These are phyloP conservation scores for Corinectria fuckeliana DNA, from an alignment of 2,329 filamentous ascomycete species.

Conservation along the genomic window DNA sequence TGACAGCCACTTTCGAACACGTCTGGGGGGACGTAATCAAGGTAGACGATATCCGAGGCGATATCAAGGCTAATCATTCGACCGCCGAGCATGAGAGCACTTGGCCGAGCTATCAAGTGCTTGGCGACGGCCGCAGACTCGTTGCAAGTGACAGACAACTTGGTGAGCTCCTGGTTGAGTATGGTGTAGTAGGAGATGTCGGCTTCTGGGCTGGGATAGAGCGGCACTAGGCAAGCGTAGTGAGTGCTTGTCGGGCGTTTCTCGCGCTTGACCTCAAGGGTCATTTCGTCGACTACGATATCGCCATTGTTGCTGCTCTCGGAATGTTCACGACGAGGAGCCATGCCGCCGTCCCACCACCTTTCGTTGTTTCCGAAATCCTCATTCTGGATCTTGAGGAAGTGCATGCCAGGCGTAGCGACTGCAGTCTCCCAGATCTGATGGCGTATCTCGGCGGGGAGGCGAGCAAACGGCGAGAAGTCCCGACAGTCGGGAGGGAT, in stretches of 20 bases:
- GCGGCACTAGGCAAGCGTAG: constrained; percentile 32
- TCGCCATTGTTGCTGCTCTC: constrained; percentile 21
- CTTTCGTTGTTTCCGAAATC: constrained; percentile 23
- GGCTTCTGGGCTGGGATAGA: constrained; percentile 38
- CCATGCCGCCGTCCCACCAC: constrained; percentile 31
- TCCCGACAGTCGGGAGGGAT: constrained; percentile 41
- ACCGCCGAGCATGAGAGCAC: constrained; percentile 37
- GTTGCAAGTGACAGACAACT: constrained; percentile 36
- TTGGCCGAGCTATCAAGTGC: constrained; percentile 27
- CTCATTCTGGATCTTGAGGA: constrained; percentile 39
- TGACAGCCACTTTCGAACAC: constrained; percentile 37
- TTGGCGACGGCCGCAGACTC: constrained; percentile 36
- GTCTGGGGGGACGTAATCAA: constrained; percentile 44
- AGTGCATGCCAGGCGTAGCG: constrained; percentile 44
- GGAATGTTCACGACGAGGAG: background rate
- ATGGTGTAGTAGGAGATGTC: constrained; percentile 44
- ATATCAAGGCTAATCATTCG: constrained; percentile 40
- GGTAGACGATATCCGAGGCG: constrained; percentile 41
- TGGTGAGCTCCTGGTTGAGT: constrained; percentile 38
- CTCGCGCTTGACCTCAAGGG: constrained; percentile 35
- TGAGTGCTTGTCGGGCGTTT: constrained; percentile 22
- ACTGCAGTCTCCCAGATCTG: constrained; percentile 44
- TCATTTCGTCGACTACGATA: constrained; percentile 29
- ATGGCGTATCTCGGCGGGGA: constrained; percentile 46
- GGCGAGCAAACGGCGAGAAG: constrained; percentile 41